Percentiles rank a stretch among this genome's conserved stretches.
Conservation (phyloP, 371 early-diverging fungal genomes). For the Batrachochytrium dendrobatidis region DNA sequence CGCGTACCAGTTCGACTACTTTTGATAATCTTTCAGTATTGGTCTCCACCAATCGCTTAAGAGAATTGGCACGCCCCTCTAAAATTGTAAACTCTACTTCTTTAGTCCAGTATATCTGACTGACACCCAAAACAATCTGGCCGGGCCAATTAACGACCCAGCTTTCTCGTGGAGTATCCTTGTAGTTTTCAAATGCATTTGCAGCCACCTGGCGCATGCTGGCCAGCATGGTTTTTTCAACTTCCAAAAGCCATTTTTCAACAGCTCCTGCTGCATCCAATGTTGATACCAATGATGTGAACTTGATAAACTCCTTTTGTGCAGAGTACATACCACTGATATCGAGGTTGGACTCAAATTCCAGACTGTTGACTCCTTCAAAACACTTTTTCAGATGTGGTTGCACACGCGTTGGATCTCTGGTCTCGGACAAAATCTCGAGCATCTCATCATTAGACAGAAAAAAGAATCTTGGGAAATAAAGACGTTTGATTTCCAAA, state of each 20-base stretch:
- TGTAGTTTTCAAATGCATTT: slow-evolving; percentile 27
- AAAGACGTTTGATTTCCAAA: slow-evolving; percentile 45
- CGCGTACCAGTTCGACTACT: slow-evolving; percentile 45
- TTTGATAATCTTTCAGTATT: slow-evolving; percentile 34
- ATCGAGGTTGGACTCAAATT: slow-evolving; percentile 38
- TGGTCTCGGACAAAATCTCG: slow-evolving; percentile 44
- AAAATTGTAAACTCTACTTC: slow-evolving; percentile 42
- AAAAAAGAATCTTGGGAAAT: slow-evolving; percentile 49
- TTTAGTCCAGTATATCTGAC: slow-evolving; percentile 45
- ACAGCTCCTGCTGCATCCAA: slow-evolving; percentile 42
- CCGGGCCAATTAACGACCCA: slow-evolving; percentile 51
- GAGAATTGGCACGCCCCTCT: slow-evolving; percentile 28
- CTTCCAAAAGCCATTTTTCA: slow-evolving; percentile 46
- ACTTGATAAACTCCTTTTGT: slow-evolving; percentile 42
- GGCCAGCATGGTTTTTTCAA: slow-evolving; percentile 40
- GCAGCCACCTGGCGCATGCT: slow-evolving; percentile 35
- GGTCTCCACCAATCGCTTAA: slow-evolving; percentile 33
- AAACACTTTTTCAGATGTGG: slow-evolving; percentile 52
- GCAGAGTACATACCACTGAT: slow-evolving; percentile 44
- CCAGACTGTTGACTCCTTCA: slow-evolving; percentile 45
- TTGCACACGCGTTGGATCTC: slow-evolving; percentile 48
- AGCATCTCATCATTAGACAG: slow-evolving; percentile 53
- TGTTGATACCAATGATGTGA: slow-evolving; percentile 31
- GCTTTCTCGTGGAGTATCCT: slow-evolving; percentile 34
- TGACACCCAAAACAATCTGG: slow-evolving; percentile 46